phyloP scores from a whole-genome alignment of 345 rosid species.

The Lepidium africanum region DNA sequence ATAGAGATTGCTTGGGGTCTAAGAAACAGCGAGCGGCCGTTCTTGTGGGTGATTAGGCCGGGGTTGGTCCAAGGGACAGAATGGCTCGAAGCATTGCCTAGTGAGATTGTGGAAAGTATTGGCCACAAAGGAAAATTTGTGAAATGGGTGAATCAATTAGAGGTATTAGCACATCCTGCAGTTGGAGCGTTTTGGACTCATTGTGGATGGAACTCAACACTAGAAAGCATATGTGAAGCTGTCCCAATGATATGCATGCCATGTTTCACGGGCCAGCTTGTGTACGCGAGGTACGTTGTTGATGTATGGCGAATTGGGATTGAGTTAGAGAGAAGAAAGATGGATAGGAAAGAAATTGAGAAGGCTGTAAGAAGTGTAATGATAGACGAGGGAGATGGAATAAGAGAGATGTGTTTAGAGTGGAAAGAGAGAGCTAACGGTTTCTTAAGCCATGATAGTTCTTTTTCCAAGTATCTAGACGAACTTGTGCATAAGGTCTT shows the following conservation, averaged over 20 bases:
- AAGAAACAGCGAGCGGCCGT: constrained; percentile 38
- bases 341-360: constrained; percentile 40
- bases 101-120: constrained; percentile 33
- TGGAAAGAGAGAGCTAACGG: constrained; percentile 31
- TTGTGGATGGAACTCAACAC: constrained; percentile 61
- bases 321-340: constrained; percentile 26
- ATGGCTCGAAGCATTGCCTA: constrained; percentile 33
- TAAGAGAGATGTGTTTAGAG: constrained; percentile 28
- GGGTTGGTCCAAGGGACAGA: constrained; percentile 15
- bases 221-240: constrained; percentile 57
- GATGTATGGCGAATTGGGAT: constrained; percentile 56
- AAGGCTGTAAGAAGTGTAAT: constrained; percentile 31
- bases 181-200: constrained; percentile 61
- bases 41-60: constrained; percentile 63
- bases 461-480: constrained; percentile 34
- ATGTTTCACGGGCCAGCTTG: constrained; percentile 48
- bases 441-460: constrained; percentile 33
- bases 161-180: constrained; percentile 47
- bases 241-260: constrained; percentile 77
- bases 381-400: constrained; percentile 28
- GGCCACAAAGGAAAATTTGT: constrained; percentile 41
- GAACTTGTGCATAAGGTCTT: constrained; percentile 29
- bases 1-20: constrained; percentile 54
- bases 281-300: constrained; percentile 42
- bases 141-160: constrained; percentile 66